phyloP scores from a whole-genome alignment of 2,329 filamentous ascomycete genomes.

The Cladosporium oxysporum region DNA sequence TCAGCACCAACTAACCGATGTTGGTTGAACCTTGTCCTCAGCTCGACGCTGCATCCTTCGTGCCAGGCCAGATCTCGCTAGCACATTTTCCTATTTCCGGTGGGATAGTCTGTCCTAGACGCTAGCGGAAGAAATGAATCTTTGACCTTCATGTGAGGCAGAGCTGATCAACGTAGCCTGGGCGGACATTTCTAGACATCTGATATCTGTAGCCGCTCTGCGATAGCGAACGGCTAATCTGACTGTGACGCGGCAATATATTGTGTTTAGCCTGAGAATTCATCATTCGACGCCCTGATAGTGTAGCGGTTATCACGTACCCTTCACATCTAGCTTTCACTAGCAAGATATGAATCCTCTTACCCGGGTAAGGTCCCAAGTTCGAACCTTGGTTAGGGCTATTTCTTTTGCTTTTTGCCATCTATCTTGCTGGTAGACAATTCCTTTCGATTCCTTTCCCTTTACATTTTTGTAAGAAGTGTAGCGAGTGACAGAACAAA shows the following conservation, averaged over 20 bases:
- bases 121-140: not conserved
- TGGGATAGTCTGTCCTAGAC: not conserved
- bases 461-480: too few relatives aligned
- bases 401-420: slow-evolving; percentile 1
- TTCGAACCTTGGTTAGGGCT: slow-evolving; percentile 15
- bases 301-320: slow-evolving; percentile 19
- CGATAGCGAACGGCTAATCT: too few relatives aligned
- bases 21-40: not conserved
- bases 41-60: not conserved
- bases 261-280: too few relatives aligned
- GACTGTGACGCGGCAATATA: too few relatives aligned
- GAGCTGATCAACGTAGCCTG: not conserved
- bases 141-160: not conserved
- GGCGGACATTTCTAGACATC: too few relatives aligned
- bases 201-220: too few relatives aligned
- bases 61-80: not conserved
- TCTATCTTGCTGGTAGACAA: too few relatives aligned
- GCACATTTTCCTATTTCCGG: not conserved
- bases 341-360: slow-evolving; percentile 3
- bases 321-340: slow-evolving; percentile 15
- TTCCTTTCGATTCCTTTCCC: too few relatives aligned
- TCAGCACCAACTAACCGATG: not conserved
- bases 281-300: not conserved
- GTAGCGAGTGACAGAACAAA: too few relatives aligned
- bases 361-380: slow-evolving; percentile 15